Percentiles rank a stretch among this genome's conserved stretches.
These are phyloP conservation scores for Xylaria sp. DNA, from an alignment of 2,329 filamentous ascomycete genomes.

Conservation along the genomic window DNA sequence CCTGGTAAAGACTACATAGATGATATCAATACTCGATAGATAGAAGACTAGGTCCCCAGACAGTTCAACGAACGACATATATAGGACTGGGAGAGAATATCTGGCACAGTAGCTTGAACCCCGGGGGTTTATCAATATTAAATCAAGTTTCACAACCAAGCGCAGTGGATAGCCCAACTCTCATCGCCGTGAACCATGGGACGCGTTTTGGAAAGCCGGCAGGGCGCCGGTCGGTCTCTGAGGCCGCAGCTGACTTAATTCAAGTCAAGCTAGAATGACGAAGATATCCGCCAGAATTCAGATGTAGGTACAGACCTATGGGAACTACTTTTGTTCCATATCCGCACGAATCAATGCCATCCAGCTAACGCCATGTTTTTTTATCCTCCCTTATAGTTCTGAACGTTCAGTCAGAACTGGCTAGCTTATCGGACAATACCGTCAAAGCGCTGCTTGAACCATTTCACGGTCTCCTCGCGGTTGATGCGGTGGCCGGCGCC, in stretches of 20 bases:
- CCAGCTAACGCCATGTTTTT: constrained; percentile 43
- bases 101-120: too few species aligned
- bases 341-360: constrained; percentile 43
- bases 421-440: constrained; percentile 96
- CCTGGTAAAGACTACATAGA: too few species aligned
- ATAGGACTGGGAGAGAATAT: too few species aligned
- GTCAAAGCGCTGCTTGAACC: constrained; percentile 91
- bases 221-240: constrained; percentile 72
- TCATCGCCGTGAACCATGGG: constrained; percentile 30
- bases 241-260: constrained; percentile 68
- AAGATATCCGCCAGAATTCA: constrained; percentile 47
- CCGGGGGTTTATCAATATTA: too few species aligned
- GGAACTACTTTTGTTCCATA: constrained; percentile 44
- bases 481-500: constrained; percentile 91
- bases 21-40: too few species aligned
- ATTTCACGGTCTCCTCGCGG: constrained; percentile 94
- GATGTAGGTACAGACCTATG: constrained; percentile 45
- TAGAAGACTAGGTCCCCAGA: too few species aligned
- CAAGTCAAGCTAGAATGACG: constrained; percentile 56
- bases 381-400: constrained; percentile 25
- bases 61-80: too few species aligned
- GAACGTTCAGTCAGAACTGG: constrained; percentile 23
- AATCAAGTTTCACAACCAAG: neutral
- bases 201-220: constrained; percentile 56
- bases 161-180: neutral